Conservation (phyloP, 2,329 filamentous ascomycete species). For the Penicillium oxalicum region DNA sequence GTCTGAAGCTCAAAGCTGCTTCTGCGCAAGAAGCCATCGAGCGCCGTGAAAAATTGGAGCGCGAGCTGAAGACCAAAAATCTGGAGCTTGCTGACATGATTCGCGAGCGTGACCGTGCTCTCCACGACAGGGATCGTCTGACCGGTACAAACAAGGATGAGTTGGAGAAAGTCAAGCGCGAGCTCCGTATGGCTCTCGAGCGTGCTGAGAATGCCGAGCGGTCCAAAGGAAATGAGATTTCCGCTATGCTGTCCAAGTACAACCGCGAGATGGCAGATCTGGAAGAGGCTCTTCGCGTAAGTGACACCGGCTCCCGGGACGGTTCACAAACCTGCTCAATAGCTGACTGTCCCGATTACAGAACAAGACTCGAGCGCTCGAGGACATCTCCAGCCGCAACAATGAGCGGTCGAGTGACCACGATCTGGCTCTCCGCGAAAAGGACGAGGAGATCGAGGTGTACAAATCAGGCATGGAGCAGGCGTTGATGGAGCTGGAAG, state of each 20-base stretch:
- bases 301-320: conserved; percentile 7
- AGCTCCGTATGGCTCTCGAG: conserved; percentile 86
- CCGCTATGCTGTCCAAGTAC: conserved; percentile 88
- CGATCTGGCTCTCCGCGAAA: conserved; percentile 78
- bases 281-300: conserved; percentile 71
- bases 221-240: conserved; percentile 90
- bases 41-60: conserved; percentile 85
- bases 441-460: conserved; percentile 95
- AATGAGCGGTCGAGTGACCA: conserved; percentile 79
- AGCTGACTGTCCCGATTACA: conserved; percentile 33
- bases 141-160: conserved; percentile 85
- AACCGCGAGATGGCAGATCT: conserved; percentile 96
- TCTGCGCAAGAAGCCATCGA: conserved; percentile 97
- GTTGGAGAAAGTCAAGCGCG: conserved; percentile 86
- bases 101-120: conserved; percentile 82
- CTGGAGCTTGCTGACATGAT: conserved; percentile 99
- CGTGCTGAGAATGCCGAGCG: conserved; percentile 87
- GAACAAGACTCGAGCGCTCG: conserved; percentile 79
- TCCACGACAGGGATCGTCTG: conserved; percentile 88
- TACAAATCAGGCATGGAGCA: conserved; percentile 98
- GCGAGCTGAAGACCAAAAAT: conserved; percentile 99
- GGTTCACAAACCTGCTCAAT: neutral
- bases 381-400: conserved; percentile 72
- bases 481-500: conserved; percentile 84
- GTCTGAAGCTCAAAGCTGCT: conserved; percentile 89